Conservation (phyloP, 306 rosid species). For the Adenanthera pavonina region DNA sequence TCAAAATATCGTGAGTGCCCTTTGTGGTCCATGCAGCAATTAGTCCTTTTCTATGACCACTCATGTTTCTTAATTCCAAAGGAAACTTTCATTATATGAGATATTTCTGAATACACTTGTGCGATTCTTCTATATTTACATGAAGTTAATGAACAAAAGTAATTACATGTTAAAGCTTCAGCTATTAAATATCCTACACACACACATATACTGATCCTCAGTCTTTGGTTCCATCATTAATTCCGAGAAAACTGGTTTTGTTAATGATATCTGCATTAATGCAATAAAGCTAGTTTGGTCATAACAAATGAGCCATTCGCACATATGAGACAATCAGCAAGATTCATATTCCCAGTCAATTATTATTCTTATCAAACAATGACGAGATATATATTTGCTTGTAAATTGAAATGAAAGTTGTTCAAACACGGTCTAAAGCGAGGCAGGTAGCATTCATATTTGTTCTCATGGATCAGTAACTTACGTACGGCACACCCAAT, state of each 20-base stretch:
- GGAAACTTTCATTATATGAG: conserved; percentile 4
- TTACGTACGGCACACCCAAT: background rate
- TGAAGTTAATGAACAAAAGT: background rate
- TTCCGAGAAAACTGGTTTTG: background rate
- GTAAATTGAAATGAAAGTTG: background rate
- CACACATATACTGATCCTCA: background rate
- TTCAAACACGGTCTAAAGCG: background rate
- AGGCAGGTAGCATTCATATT: background rate
- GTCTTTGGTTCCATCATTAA: too few relatives aligned
- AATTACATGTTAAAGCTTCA: background rate
- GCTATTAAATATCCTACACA: background rate
- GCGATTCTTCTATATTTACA: background rate
- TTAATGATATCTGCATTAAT: background rate
- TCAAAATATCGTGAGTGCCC: conserved; percentile 22
- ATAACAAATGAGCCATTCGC: background rate
- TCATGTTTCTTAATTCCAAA: conserved; percentile 19
- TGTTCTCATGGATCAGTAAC: background rate
- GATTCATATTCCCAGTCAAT: background rate
- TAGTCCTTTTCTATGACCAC: conserved; percentile 9
- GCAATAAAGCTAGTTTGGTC: background rate
- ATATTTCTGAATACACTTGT: background rate
- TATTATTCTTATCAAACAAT: background rate
- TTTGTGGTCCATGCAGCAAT: background rate
- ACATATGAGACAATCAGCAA: background rate
- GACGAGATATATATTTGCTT: conserved; percentile 23